Percentiles rank a stretch among this genome's conserved stretches.
Evolutionary conservation across 306 rosid species (phyloP).

Genomic region (Geum urbanum): DNA sequence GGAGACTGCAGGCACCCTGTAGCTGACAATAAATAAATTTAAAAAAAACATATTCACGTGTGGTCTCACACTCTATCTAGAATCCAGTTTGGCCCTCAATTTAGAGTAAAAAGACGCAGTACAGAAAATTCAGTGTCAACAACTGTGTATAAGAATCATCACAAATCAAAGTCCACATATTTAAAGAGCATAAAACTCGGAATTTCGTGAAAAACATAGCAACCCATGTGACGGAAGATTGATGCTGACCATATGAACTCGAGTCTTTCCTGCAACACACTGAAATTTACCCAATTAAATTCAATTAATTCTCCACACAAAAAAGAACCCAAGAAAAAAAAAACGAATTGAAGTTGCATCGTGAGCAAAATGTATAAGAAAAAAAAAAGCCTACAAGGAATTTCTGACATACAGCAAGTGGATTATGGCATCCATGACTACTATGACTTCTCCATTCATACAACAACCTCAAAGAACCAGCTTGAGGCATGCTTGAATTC

Average conservation of each 20-base stretch:
- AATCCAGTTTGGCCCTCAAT: not conserved
- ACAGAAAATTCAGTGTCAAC: too few relatives aligned
- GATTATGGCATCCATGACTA: conserved; percentile 32
- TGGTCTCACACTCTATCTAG: conserved; percentile 17
- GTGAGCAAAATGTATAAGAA: not conserved
- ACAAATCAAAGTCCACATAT: not conserved
- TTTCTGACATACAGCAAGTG: conserved; percentile 45
- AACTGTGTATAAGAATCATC: too few relatives aligned
- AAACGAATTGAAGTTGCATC: conserved; percentile 1
- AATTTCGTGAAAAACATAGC: conserved; percentile 48
- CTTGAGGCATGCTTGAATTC: conserved; percentile 45
- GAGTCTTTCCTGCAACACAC: conserved; percentile 47
- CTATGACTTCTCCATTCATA: conserved; percentile 40
- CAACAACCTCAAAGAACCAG: conserved; percentile 54
- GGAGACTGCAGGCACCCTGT: conserved; percentile 54
- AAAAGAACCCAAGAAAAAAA: not conserved
- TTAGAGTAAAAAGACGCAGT: too few relatives aligned
- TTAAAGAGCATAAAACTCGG: not conserved
- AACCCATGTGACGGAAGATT: conserved; percentile 52
- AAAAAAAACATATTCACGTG: too few relatives aligned
- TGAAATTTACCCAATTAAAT: conserved; percentile 24
- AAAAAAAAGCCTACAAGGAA: conserved; percentile 9
- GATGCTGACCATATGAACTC: conserved; percentile 47
- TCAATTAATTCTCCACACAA: not conserved
- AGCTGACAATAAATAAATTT: conserved; percentile 43